phyloP scores from a whole-genome alignment of 352 stramenopile genomes.

The Globisporangium nodosum region DNA sequence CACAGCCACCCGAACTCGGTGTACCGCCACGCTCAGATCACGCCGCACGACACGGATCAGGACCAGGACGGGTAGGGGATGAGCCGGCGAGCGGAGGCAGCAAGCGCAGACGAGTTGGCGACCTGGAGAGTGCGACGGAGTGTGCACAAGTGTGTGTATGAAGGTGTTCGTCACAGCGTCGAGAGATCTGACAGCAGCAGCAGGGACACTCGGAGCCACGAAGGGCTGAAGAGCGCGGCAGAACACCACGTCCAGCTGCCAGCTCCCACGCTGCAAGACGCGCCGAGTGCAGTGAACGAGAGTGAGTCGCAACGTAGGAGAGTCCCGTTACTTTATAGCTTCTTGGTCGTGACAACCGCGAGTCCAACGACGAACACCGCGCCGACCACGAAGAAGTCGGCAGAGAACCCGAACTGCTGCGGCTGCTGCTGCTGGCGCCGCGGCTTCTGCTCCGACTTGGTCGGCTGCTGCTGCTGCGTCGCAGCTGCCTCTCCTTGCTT shows the following conservation, averaged over 20 bases:
- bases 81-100: background rate
- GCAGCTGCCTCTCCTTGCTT: background rate
- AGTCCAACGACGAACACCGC: slow-evolving; percentile 16
- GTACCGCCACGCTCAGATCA: slow-evolving; percentile 27
- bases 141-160: background rate
- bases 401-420: slow-evolving; percentile 34
- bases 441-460: background rate
- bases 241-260: background rate
- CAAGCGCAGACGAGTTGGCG: background rate
- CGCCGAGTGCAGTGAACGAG: too few species aligned
- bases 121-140: too few species aligned
- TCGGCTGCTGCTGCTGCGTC: background rate
- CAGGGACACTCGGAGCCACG: too few species aligned
- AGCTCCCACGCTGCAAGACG: too few species aligned
- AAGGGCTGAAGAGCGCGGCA: background rate
- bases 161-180: background rate
- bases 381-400: slow-evolving; percentile 31
- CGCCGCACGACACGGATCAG: slow-evolving; percentile 2
- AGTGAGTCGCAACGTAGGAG: too few species aligned
- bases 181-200: background rate
- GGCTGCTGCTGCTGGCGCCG: background rate
- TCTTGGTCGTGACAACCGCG: slow-evolving; percentile 31
- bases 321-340: slow-evolving; percentile 25
- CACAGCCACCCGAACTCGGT: slow-evolving; percentile 43
- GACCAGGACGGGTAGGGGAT: background rate